These are phyloP conservation scores for Microdochium trichocladiopsis DNA, from an alignment of 2,329 filamentous ascomycete species.

Conservation along the genomic window DNA sequence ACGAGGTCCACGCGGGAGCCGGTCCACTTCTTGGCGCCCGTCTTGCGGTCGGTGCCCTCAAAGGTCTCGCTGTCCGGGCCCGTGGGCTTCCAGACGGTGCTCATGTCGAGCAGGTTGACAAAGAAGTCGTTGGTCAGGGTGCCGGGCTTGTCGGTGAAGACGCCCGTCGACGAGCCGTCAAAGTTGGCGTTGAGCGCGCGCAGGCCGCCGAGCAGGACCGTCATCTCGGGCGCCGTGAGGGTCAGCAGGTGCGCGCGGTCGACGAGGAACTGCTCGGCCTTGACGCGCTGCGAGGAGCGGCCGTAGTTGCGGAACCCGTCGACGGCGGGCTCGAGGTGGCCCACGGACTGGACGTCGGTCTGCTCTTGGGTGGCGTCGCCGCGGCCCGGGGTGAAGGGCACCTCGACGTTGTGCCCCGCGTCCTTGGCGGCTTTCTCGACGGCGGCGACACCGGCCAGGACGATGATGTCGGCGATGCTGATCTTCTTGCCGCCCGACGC, in stretches of 20 bases:
- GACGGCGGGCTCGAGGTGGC: conserved; percentile 58
- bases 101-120: conserved; percentile 65
- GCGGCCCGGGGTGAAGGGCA: conserved; percentile 69
- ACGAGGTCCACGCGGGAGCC: conserved; percentile 63
- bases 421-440: conserved; percentile 62
- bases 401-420: conserved; percentile 39
- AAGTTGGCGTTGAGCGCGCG: conserved; percentile 65
- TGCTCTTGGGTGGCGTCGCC: conserved; percentile 65
- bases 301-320: conserved; percentile 81
- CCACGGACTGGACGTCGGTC: conserved; percentile 59
- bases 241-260: conserved; percentile 66
- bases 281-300: conserved; percentile 49
- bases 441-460: conserved; percentile 64
- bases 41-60: conserved; percentile 58
- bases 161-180: conserved; percentile 59
- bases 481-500: conserved; percentile 59
- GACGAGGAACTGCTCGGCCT: conserved; percentile 62
- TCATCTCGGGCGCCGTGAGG: conserved; percentile 63
- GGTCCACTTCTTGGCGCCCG: conserved; percentile 59
- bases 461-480: conserved; percentile 70
- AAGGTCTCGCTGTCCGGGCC: conserved; percentile 47
- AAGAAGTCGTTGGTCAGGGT: conserved; percentile 76
- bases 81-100: conserved; percentile 55
- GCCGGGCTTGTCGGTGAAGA: conserved; percentile 63
- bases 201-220: conserved; percentile 65